Percentiles rank a stretch among this genome's conserved stretches.
Evolutionary conservation across 345 rosid species (phyloP).

Genomic region (Limnanthes douglasii): DNA sequence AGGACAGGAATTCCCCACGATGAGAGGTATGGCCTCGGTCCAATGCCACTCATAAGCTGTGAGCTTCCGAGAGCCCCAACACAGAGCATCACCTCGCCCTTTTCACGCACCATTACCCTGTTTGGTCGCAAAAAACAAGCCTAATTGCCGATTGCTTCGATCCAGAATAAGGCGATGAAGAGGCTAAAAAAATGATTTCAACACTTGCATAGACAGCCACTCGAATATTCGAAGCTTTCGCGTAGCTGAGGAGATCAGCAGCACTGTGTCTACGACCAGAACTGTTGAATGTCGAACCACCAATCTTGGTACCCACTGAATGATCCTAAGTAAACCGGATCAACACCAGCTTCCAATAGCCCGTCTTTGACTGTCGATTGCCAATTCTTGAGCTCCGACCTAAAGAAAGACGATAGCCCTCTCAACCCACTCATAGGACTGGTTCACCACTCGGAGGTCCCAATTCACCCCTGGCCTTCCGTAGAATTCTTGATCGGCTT

Average conservation of each 20-base stretch:
- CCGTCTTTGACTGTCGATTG: slow-evolving; percentile 75
- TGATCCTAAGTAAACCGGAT: slow-evolving; percentile 66
- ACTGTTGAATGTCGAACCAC: slow-evolving; percentile 77
- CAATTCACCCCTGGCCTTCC: slow-evolving; percentile 35
- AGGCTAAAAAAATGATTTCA: slow-evolving; percentile 53
- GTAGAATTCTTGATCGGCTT: slow-evolving; percentile 55
- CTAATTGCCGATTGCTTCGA: slow-evolving; percentile 41
- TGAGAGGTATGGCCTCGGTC: slow-evolving; percentile 68
- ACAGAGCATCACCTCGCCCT: slow-evolving; percentile 65
- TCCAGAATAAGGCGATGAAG: slow-evolving; percentile 20
- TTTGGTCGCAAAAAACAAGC: slow-evolving; percentile 53
- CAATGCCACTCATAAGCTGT: slow-evolving; percentile 77
- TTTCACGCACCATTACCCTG: slow-evolving; percentile 58
- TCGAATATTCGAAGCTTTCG: slow-evolving; percentile 35
- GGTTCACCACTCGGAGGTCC: slow-evolving; percentile 52
- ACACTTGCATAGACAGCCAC: slow-evolving; percentile 70
- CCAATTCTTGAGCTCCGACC: slow-evolving; percentile 72
- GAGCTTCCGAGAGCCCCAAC: slow-evolving; percentile 91
- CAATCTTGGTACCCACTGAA: slow-evolving; percentile 70
- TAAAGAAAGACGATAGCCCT: slow-evolving; percentile 55
- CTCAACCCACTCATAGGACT: slow-evolving; percentile 84
- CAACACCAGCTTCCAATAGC: slow-evolving; percentile 63
- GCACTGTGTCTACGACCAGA: slow-evolving; percentile 67
- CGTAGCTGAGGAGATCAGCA: slow-evolving; percentile 66
- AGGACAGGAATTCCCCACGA: slow-evolving; percentile 93